Percentiles rank a stretch among this genome's conserved stretches.
phyloP scores from a whole-genome alignment of 2,329 filamentous ascomycete species.

The Domatiomyces globalis region DNA sequence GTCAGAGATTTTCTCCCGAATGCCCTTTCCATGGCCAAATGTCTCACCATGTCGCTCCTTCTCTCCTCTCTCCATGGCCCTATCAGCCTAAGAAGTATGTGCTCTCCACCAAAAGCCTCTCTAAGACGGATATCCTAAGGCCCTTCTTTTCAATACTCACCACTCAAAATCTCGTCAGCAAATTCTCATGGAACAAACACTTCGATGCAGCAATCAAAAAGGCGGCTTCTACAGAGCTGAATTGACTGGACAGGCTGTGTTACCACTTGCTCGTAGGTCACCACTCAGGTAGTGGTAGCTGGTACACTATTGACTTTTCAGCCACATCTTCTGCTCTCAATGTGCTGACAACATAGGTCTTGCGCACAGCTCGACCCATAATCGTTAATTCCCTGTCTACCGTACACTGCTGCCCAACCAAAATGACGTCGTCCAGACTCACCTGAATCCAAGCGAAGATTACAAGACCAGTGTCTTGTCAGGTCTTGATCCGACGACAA shows the following conservation, averaged over 20 bases:
- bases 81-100: neutral
- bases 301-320: slow-evolving; percentile 23
- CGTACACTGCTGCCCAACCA: slow-evolving; percentile 50
- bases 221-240: slow-evolving; percentile 50
- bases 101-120: neutral
- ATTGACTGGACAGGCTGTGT: slow-evolving; percentile 62
- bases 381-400: slow-evolving; percentile 62
- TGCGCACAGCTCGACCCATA: slow-evolving; percentile 38
- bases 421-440: slow-evolving; percentile 59
- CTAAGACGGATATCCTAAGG: no score
- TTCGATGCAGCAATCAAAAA: slow-evolving; percentile 62
- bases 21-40: neutral
- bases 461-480: slow-evolving; percentile 80
- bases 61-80: neutral
- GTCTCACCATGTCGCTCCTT: neutral
- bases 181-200: slow-evolving; percentile 53
- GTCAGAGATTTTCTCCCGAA: neutral
- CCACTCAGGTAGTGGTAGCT: neutral
- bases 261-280: slow-evolving; percentile 67
- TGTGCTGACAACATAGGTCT: slow-evolving; percentile 57
- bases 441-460: slow-evolving; percentile 67
- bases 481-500: slow-evolving; percentile 62
- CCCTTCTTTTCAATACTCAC: slow-evolving; percentile 1
- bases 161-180: slow-evolving; percentile 7
- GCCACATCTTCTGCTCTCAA: slow-evolving; percentile 70